Conservation (phyloP, 106 monocot genomes). For the Apostasia shenzhenica region DNA sequence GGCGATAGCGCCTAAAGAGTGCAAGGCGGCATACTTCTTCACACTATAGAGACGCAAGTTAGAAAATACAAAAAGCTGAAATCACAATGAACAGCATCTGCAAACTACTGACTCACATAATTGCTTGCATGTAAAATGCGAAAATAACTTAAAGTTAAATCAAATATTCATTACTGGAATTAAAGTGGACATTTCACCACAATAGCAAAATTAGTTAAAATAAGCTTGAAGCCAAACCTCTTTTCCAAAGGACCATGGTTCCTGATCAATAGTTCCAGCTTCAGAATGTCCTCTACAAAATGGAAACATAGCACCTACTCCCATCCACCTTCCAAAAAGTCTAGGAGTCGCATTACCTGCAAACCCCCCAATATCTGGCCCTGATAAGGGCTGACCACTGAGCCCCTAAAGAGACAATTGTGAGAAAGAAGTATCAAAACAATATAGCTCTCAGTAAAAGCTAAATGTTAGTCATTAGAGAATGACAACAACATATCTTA, state of each 20-base stretch:
- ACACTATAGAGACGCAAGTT: conserved; percentile 36
- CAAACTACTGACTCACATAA: no score
- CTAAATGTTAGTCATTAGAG: background rate
- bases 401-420: conserved; percentile 46
- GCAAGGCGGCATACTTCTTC: conserved; percentile 95
- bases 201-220: conserved; percentile 9
- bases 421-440: background rate
- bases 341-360: conserved; percentile 72
- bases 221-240: conserved; percentile 36
- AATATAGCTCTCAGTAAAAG: background rate
- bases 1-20: conserved; percentile 61
- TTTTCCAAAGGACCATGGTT: conserved; percentile 87
- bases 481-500: background rate
- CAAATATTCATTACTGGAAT: no score
- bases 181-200: conserved; percentile 19
- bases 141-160: no score
- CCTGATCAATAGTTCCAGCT: conserved; percentile 54
- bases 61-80: background rate
- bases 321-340: conserved; percentile 97
- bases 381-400: conserved; percentile 95
- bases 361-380: conserved; percentile 81
- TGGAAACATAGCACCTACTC: conserved; percentile 83
- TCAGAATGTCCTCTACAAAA: conserved; percentile 92
- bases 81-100: no score
- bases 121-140: no score